A percentile compares a stretch with the other conserved stretches of the same genome.
Conservation (phyloP, 345 rosid genomes). For the Euclidium syriacum region DNA sequence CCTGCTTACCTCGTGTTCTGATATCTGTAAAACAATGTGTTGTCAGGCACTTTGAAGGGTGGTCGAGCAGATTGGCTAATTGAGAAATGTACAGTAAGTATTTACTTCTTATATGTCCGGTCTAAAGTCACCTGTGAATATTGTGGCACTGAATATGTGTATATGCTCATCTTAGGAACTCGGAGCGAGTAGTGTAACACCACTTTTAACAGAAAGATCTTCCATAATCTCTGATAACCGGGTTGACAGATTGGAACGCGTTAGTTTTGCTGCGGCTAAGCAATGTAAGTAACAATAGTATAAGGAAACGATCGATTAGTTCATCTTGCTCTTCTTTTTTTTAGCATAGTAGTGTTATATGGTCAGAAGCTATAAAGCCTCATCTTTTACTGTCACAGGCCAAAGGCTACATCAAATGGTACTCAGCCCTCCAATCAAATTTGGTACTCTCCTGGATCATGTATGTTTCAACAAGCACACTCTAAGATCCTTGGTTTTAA, state of each 20-base stretch:
- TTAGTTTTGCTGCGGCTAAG: constrained; percentile 78
- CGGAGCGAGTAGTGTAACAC: constrained; percentile 82
- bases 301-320: not conserved
- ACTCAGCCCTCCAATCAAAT: constrained; percentile 59
- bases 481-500: not conserved
- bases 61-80: constrained; percentile 97
- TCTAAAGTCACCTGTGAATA: not conserved
- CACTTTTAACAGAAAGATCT: constrained; percentile 73
- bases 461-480: constrained; percentile 36
- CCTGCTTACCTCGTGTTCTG: not conserved
- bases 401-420: constrained; percentile 83
- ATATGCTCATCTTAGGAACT: constrained; percentile 46
- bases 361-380: not conserved
- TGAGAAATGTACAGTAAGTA: constrained; percentile 86
- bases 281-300: constrained; percentile 48
- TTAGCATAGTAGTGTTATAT: not conserved
- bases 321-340: not conserved
- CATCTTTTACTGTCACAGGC: constrained; percentile 33
- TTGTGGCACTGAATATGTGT: not conserved
- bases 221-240: constrained; percentile 69
- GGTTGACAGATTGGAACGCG: constrained; percentile 65
- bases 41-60: constrained; percentile 76
- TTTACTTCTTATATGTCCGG: not conserved
- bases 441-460: constrained; percentile 44
- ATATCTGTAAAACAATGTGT: constrained; percentile 3